Percentiles rank a stretch among this genome's conserved stretches.
phyloP scores from a whole-genome alignment of 2,329 filamentous ascomycete genomes.

The Monilinia aucupariae region DNA sequence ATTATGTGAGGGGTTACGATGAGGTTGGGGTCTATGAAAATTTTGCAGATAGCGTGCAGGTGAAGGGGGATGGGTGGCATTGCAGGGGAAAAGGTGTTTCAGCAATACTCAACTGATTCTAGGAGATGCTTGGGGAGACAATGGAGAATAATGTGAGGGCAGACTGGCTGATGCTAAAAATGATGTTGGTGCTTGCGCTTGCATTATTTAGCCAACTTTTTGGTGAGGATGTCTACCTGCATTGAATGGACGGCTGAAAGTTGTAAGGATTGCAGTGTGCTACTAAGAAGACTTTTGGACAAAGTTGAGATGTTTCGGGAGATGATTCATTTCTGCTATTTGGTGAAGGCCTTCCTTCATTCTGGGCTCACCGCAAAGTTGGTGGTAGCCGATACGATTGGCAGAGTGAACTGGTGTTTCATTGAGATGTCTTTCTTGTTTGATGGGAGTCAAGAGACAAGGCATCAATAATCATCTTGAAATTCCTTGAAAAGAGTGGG shows the following conservation, averaged over 20 bases:
- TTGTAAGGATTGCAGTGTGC: background rate
- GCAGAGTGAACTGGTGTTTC: background rate
- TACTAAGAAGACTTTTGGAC: background rate
- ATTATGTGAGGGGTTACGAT: slow-evolving; percentile 12
- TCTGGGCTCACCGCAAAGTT: background rate
- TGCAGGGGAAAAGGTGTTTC: slow-evolving; percentile 7
- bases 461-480: background rate
- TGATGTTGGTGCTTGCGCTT: background rate
- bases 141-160: background rate
- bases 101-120: background rate
- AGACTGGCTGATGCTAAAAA: background rate
- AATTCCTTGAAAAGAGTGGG: no score
- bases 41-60: slow-evolving; percentile 4
- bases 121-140: background rate
- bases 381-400: background rate
- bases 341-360: background rate
- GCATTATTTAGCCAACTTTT: no score
- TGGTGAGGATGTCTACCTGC: background rate
- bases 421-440: background rate
- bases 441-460: background rate
- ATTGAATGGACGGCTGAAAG: background rate
- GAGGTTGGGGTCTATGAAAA: slow-evolving; percentile 4
- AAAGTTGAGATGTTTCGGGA: background rate
- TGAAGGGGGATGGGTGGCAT: slow-evolving; percentile 8
- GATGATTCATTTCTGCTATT: background rate